Base-by-base conservation (phyloP, 495 filamentous ascomycete genomes). In the Cercophora sp. region DNA sequence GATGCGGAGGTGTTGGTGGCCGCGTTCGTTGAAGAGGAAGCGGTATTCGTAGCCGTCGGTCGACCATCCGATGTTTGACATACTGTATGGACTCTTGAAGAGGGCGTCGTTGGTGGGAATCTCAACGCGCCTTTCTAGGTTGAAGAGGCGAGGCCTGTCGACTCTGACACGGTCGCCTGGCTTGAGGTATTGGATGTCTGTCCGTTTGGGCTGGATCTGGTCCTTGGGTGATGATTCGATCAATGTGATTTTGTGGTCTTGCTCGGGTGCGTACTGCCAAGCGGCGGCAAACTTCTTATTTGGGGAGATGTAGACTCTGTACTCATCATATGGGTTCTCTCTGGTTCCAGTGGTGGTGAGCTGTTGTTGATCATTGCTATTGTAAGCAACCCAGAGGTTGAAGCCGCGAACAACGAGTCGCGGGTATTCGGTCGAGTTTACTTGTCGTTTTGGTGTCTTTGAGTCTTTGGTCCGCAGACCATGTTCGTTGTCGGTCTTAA, bases 191-290 rank as follows among this genome's bases (percentile, higher is more conserved):
- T 59, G 56, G 19, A 47, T 23, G 11, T 48, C 10, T 18, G 36
- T 55, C 16, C 52, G 25, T 34, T 52, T 52, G n/a, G 56, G 56
- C 39, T 58, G 51, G 29, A 58, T 2, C 39, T 58, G 56, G 37
- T 40, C 55, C 35, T 40, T 22, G 4, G 56, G 56, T 16, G 50
- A 51, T 1, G 59, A 62, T 25, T 62, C 59, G 9, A 62, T 10
- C 26, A 39, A 16, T 39, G 50, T 51, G 5, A 62, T 40, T 10
- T 27, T 59, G 23, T 47, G 37, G 1, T 52, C 47, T 23, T 62
- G 56, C 39, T 55, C 46, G 6, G 56, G 59, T 3, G 59, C 59
- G 39, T 62, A 59, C 31, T 62, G 56, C 25, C 43, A 58, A 15
- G 48, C 55, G 29, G 56, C 51, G 20, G 32, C 51, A 26, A 45